Base-by-base conservation (phyloP, 1,284 basidiomycete species). In the Apiotrichum montevideense region DNA sequence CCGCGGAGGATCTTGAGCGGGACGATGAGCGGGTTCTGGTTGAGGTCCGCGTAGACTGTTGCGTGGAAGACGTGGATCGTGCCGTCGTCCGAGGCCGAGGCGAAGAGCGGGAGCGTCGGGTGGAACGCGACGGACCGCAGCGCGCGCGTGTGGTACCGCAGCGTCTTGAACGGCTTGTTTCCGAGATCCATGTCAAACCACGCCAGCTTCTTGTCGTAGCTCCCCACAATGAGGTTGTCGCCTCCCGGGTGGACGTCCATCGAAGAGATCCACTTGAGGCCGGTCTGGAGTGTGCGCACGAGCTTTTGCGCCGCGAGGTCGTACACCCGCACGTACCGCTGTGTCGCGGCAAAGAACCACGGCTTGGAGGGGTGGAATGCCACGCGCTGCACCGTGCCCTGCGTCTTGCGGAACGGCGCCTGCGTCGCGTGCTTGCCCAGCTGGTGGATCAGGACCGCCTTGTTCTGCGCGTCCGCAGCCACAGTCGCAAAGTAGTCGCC, bases 141-240 rank as follows among this genome's bases (percentile, higher is more conserved):
- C 29, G 96, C 96, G 58, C 88, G 86, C 6, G 87, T 80, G 79
- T 98, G 96, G 77, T 98, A 98, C 86, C 93, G 85, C 66, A 99
- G 80, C 56, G 96, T 86, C 78, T 96, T 96, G 83, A 94, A 98
- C 1, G 96, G 96, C 73, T 95, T 93, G 65, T 88, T 87, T 67
- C 87, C 89, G 54, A 98, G 84, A 71, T 98, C 96, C 58, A 98
- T 80, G 79, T 99, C 96, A 76, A 98, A 98, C 96, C 96, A 99
- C 69, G 90, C 93, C 14, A 98, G 79, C 76, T 97, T 95, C 66
- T 90, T 87, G 79, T 99, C 96, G 77, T 98, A 98, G 52, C 89
- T 89, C 59, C 96, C 96, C 45, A 99, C 88, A 64, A 99, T 89
- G 61, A 99, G 79, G 79, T 99, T 93, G 70, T 98, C 93, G 43